phyloP scores from a whole-genome alignment of 768 basidiomycete genomes.

The Lactarius sp. region DNA sequence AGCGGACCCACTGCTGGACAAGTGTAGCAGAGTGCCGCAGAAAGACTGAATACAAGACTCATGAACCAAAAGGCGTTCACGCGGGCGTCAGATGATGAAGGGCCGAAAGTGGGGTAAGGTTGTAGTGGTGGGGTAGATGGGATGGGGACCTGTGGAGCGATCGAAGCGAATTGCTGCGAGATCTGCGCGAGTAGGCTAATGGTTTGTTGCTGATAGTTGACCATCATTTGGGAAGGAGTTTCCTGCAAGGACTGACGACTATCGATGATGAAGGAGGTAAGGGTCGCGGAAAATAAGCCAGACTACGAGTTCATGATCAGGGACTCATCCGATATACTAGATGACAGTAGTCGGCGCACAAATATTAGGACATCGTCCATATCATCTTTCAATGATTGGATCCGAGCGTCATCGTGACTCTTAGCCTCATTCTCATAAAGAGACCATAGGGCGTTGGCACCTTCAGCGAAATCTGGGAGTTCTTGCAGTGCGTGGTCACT shows the following conservation, averaged over 20 bases:
- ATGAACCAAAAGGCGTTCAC: constrained; percentile 41
- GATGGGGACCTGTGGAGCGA: neutral
- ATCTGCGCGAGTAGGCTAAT: constrained; percentile 11
- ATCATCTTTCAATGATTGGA: neutral
- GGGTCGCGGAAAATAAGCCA: constrained; percentile 17
- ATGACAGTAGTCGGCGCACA: neutral
- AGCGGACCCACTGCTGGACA: constrained; percentile 46
- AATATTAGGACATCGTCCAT: neutral
- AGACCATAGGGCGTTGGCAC: neutral
- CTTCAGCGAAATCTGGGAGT: neutral
- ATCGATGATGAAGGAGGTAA: constrained; percentile 13
- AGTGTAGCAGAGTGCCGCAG: constrained; percentile 44
- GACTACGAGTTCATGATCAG: neutral
- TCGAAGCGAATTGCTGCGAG: constrained; percentile 7
- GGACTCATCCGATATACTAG: neutral
- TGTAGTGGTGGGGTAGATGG: neutral
- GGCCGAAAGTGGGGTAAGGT: constrained; percentile 10
- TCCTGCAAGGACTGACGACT: constrained; percentile 7
- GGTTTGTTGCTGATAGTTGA: constrained; percentile 8
- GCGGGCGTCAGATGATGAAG: constrained; percentile 34
- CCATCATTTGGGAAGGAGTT: neutral
- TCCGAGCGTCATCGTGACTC: neutral
- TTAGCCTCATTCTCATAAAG: neutral
- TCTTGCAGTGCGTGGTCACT: neutral
- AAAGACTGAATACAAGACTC: constrained; percentile 37